A percentile compares a stretch with the other conserved stretches of the same genome.
These are phyloP conservation scores for Phytophthora pluvialis DNA, from an alignment of 352 stramenopile species.

Conservation along the genomic window DNA sequence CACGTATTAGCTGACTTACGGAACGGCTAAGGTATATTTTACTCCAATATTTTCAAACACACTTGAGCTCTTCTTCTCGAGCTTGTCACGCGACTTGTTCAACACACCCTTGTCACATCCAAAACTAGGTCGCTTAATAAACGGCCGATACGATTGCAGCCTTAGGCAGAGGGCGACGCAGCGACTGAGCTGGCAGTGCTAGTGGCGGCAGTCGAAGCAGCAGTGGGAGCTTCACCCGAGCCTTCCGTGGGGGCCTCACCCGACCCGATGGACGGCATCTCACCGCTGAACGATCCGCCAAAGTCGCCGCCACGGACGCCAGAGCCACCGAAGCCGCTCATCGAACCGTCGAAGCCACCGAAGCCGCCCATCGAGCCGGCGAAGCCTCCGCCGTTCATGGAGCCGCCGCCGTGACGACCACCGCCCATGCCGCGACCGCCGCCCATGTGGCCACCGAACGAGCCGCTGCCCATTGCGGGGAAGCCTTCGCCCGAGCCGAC, in stretches of 20 bases:
- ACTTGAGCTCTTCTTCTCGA: slow-evolving; percentile 22
- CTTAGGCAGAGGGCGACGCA: slow-evolving; percentile 11
- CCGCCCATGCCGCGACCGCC: no score
- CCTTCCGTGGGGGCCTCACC: slow-evolving; percentile 14
- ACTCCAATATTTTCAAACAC: neutral
- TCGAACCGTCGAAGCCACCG: no score
- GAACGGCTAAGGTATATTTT: neutral
- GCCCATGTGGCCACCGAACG: slow-evolving; percentile 11
- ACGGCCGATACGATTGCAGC: neutral
- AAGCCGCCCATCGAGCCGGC: slow-evolving; percentile 16
- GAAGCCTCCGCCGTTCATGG: slow-evolving; percentile 11
- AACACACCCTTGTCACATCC: slow-evolving; percentile 10
- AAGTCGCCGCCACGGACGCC: slow-evolving; percentile 17
- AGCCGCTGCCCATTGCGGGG: slow-evolving; percentile 8
- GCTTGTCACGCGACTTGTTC: neutral
- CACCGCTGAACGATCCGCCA: slow-evolving; percentile 8
- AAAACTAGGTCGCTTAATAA: slow-evolving; percentile 5
- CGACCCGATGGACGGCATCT: slow-evolving; percentile 22
- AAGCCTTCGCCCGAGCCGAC: slow-evolving; percentile 26
- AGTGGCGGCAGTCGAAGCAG: neutral
- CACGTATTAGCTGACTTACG: no score
- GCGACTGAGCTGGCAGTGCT: slow-evolving; percentile 10
- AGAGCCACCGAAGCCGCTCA: no score
- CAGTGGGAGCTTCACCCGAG: slow-evolving; percentile 5
- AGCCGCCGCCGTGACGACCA: slow-evolving; percentile 8